phyloP scores from a whole-genome alignment of 2,329 filamentous ascomycete species.

The Clonostachys rhizophaga region DNA sequence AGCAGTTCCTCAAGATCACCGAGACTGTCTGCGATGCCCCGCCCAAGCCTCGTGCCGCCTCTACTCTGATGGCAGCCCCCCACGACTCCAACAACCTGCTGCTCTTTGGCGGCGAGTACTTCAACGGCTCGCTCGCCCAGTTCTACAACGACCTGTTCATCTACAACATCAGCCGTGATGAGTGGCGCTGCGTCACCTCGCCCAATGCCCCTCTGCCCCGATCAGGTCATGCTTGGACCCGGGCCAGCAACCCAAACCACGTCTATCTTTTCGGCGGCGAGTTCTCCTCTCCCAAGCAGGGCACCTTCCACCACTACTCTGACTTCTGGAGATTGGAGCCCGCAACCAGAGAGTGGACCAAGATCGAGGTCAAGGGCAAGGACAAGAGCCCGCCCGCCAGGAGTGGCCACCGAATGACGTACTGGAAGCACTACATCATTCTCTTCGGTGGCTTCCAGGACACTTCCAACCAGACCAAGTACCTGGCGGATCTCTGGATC shows the following conservation, averaged over 20 bases:
- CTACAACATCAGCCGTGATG: conserved; percentile 76
- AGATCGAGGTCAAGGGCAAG: conserved; percentile 74
- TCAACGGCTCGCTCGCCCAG: conserved; percentile 80
- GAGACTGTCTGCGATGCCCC: conserved; percentile 68
- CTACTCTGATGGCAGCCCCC: conserved; percentile 80
- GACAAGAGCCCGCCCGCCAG: conserved; percentile 78
- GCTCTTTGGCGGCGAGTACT: conserved; percentile 92
- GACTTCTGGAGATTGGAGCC: conserved; percentile 96
- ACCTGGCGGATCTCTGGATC: conserved; percentile 89
- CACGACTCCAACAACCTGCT: conserved; percentile 83
- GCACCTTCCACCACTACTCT: conserved; percentile 98
- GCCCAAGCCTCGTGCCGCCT: conserved; percentile 73
- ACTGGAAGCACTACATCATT: conserved; percentile 94
- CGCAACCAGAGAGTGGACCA: conserved; percentile 80
- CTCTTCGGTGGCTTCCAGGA: conserved; percentile 97
- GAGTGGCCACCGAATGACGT: conserved; percentile 93
- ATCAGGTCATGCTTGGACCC: conserved; percentile 91
- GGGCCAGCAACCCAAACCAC: conserved; percentile 76
- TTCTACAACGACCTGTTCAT: conserved; percentile 65
- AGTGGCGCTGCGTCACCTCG: conserved; percentile 86
- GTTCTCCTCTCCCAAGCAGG: conserved; percentile 94
- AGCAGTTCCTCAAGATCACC: conserved; percentile 89
- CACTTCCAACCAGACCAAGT: conserved; percentile 91
- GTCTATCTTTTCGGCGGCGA: conserved; percentile 95
- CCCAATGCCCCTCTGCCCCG: conserved; percentile 89